A percentile compares a stretch with the other conserved stretches of the same genome.
Conservation (phyloP, 305 asterid genomes). For the Solanum hybrid region DNA sequence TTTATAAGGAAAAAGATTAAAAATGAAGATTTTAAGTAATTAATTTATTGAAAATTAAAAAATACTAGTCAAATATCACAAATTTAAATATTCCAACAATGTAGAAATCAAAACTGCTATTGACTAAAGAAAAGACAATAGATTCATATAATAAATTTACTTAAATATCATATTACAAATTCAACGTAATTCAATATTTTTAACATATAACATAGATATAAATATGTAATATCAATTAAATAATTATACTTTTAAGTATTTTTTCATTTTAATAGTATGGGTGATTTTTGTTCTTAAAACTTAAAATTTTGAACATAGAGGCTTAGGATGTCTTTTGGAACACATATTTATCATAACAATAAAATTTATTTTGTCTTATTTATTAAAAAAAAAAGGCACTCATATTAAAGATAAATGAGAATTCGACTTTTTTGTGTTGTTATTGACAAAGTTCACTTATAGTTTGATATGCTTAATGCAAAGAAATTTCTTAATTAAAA, state of each 20-base stretch:
- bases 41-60: too few relatives aligned
- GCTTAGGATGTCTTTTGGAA: background rate
- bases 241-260: background rate
- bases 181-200: background rate
- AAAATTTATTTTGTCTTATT: too few relatives aligned
- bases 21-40: background rate
- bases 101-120: too few relatives aligned
- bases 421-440: too few relatives aligned
- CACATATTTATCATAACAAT: background rate
- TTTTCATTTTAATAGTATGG: too few relatives aligned
- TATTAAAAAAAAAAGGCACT: background rate
- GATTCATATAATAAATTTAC: background rate
- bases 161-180: too few relatives aligned
- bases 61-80: background rate
- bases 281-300: background rate
- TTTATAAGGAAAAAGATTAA: too few relatives aligned
- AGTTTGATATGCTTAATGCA: too few relatives aligned
- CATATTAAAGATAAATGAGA: background rate
- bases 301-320: background rate
- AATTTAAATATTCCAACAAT: too few relatives aligned
- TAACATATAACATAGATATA: too few relatives aligned
- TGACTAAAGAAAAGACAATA: background rate
- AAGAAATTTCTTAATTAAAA: too few relatives aligned
- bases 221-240: too few relatives aligned
- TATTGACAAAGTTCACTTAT: background rate